phyloP scores from a whole-genome alignment of 1,139 yeast species.

The Pichia sp. region DNA sequence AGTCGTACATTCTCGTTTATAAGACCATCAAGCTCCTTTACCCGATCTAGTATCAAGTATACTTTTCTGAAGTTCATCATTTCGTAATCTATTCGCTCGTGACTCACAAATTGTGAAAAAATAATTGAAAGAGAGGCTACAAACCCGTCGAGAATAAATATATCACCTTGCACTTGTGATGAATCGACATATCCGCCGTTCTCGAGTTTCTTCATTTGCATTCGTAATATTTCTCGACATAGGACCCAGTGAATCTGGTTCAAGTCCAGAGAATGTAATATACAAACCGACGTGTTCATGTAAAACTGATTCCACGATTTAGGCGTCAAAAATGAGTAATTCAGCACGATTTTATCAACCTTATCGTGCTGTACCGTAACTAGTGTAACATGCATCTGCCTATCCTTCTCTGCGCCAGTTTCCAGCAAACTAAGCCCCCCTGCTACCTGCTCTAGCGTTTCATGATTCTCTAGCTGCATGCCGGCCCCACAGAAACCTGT shows the following conservation, averaged over 20 bases:
- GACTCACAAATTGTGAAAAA: slow-evolving; percentile 10
- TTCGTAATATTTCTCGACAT: neutral
- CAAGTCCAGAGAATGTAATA: neutral
- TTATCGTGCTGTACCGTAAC: neutral
- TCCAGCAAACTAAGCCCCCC: neutral
- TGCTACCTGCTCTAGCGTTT: neutral
- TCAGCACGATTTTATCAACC: neutral
- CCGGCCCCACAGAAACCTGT: neutral
- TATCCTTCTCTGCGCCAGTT: neutral
- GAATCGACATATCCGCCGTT: neutral
- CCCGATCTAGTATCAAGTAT: slow-evolving; percentile 8
- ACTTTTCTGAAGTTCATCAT: slow-evolving; percentile 12
- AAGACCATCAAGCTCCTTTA: slow-evolving; percentile 9
- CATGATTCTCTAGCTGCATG: neutral
- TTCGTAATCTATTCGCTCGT: slow-evolving; percentile 1
- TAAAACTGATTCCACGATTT: neutral
- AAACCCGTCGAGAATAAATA: slow-evolving; percentile 14
- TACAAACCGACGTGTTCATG: neutral
- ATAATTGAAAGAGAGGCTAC: slow-evolving; percentile 7
- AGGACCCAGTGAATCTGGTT: neutral
- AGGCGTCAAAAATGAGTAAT: slow-evolving; percentile 1
- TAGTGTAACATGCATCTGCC: neutral
- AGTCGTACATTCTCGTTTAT: slow-evolving; percentile 1
- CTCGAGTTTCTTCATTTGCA: neutral
- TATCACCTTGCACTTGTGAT: neutral